Percentiles rank a stretch among this genome's conserved stretches.
Evolutionary conservation across 139 green algal species (phyloP).

Genomic region (Tetradesmus obliquus): DNA sequence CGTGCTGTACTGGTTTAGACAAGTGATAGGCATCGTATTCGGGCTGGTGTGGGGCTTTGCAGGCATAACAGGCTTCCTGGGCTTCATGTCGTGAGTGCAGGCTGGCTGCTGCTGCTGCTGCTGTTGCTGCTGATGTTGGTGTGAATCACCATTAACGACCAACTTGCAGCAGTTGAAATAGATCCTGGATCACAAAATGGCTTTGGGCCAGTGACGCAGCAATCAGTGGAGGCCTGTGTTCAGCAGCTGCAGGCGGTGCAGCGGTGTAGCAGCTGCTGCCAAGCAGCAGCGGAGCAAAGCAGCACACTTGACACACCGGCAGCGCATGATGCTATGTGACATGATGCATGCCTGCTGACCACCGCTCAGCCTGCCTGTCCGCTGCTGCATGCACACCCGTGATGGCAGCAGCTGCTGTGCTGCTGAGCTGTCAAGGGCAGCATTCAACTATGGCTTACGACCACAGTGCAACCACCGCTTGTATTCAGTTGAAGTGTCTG

Average conservation of each 20-base stretch:
- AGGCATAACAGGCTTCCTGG: constrained; percentile 17
- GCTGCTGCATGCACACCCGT: background rate
- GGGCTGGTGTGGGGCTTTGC: constrained; percentile 30
- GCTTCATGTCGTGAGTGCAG: constrained; percentile 17
- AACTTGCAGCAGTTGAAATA: background rate
- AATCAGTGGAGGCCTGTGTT: no score
- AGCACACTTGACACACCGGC: no score
- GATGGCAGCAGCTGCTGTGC: background rate
- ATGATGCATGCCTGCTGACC: no score
- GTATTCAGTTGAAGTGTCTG: background rate
- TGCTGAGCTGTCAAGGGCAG: background rate
- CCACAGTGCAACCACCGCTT: background rate
- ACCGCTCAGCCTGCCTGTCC: background rate
- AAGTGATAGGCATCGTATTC: constrained; percentile 2
- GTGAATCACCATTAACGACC: no score
- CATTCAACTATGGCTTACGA: background rate
- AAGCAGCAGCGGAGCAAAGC: no score
- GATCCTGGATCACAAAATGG: no score
- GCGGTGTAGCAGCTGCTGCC: no score
- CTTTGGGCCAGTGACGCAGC: no score
- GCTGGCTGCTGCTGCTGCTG: background rate
- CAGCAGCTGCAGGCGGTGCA: no score
- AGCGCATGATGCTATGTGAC: no score
- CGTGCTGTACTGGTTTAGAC: constrained; percentile 34
- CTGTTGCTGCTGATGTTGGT: no score